Percentiles rank a stretch among this genome's conserved stretches.
Conservation (phyloP, 106 monocot species). For the Phalaenopsis aphrodite region DNA sequence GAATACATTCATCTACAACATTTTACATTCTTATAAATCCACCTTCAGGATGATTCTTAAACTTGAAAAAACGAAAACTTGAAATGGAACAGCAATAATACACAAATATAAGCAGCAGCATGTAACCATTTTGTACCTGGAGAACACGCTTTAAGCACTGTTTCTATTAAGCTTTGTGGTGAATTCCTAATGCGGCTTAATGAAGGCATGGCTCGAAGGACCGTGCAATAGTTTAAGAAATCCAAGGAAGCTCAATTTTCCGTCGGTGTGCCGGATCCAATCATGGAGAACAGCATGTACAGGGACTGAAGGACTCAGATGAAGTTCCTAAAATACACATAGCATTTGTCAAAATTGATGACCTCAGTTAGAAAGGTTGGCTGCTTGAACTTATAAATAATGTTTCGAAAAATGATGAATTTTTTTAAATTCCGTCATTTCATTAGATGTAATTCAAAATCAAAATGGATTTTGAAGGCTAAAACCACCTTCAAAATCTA, state of each 20-base stretch:
- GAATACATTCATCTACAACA: too few relatives aligned
- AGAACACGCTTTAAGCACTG: too few relatives aligned
- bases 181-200: not conserved
- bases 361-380: not conserved
- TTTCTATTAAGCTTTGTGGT: too few relatives aligned
- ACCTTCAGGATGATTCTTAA: not conserved
- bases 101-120: not conserved
- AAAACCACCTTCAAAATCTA: too few relatives aligned
- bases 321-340: constrained; percentile 33
- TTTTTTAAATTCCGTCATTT: too few relatives aligned
- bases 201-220: not conserved
- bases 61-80: not conserved
- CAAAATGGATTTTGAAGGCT: too few relatives aligned
- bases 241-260: constrained; percentile 64
- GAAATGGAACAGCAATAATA: not conserved
- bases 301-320: constrained; percentile 46
- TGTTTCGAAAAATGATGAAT: too few relatives aligned
- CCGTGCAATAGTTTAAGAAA: constrained; percentile 55
- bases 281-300: constrained; percentile 57
- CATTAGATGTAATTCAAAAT: too few relatives aligned
- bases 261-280: constrained; percentile 67
- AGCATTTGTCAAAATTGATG: not conserved
- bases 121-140: not conserved
- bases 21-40: too few relatives aligned
- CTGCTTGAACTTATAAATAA: not conserved